Percentiles rank a stretch among this genome's conserved stretches.
Evolutionary conservation across 345 rosid genomes (phyloP).

Genomic region (Erucastrum elatum): DNA sequence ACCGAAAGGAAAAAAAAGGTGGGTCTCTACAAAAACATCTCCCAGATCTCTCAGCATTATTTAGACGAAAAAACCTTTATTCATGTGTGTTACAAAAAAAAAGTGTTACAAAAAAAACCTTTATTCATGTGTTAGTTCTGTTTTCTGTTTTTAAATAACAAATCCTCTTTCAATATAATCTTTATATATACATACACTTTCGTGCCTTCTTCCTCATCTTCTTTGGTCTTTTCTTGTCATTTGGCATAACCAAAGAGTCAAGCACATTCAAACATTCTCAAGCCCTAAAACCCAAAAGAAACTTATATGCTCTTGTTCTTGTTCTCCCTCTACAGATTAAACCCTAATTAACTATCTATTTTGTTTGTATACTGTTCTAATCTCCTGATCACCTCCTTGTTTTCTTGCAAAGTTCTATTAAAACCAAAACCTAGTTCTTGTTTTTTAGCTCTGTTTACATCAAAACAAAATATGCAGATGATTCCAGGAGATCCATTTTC

Average conservation of each 20-base stretch:
- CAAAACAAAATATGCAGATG: conserved; percentile 47
- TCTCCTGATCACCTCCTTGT: conserved; percentile 44
- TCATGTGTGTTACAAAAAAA: too few relatives aligned
- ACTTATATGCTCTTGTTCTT: conserved; percentile 47
- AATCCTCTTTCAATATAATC: conserved; percentile 26
- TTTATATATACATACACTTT: conserved; percentile 31
- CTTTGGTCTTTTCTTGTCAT: conserved; percentile 62
- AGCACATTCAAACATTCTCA: conserved; percentile 53
- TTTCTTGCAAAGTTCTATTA: conserved; percentile 39
- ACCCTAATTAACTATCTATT: conserved; percentile 42
- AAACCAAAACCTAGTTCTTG: conserved; percentile 37
- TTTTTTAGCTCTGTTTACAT: conserved; percentile 35
- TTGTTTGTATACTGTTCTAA: conserved; percentile 47
- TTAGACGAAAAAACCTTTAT: conserved; percentile 12
- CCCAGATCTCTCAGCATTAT: conserved; percentile 42
- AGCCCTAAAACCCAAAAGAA: conserved; percentile 44
- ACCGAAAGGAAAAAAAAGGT: conserved; percentile 31
- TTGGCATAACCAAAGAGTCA: conserved; percentile 56
- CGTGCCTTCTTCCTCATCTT: conserved; percentile 44
- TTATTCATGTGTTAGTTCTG: conserved; percentile 1
- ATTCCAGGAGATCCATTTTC: conserved; percentile 72
- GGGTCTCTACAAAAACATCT: conserved; percentile 53
- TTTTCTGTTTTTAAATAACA: neutral
- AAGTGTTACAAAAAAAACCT: neutral
- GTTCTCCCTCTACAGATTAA: conserved; percentile 38